Base-by-base conservation (phyloP, 1,284 basidiomycete genomes). In the Trametes hirsuta region DNA sequence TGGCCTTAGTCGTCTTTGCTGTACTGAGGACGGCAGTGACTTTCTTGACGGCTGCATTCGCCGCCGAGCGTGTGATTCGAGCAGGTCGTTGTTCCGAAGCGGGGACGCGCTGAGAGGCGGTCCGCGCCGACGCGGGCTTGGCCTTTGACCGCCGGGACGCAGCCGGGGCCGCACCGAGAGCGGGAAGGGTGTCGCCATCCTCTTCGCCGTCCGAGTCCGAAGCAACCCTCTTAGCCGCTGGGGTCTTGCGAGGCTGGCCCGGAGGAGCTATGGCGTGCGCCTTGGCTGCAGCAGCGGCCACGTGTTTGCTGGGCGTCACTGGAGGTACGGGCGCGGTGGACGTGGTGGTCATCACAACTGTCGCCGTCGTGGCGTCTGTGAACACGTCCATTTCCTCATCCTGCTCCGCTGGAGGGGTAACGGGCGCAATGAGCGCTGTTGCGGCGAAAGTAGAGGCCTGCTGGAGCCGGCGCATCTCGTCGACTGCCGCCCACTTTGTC, bases 401-500 rank as follows among this genome's bases (percentile, higher is more conserved):
- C 18, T 77, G 78, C 66, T 91, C 88, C 35, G 86, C 84, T 3
- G 91, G 88, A n/a, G 90, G 90, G 35, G 91, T 93, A 1, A 87
- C 88, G n/a, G 92, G 91, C 25, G 88, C 86, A 39, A 90, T 81
- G 36, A 91, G 71, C 10, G 81, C 75, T 18, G 79, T 72, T 1
- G 81, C 74, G 12, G 80, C 76, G 1, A 77, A 68, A 9, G 78
- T 77, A 2, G 75, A 72, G 9, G 68, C 41, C 1, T 79, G 74
- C 64, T 86, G 85, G 24, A 76, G 71, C 62, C 78, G 81, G 67
- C 82, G 81, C 60, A 86, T 78, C 67, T 91, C 88, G 70, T 95
- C 95, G 42, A 86, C 80, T 3, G 93, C 93, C 6, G 94, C 89
- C 95, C 95, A 97, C 72, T 93, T 93, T 12, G 87, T 82, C 94